Percentiles rank a stretch among this genome's conserved stretches.
phyloP scores from a whole-genome alignment of 345 rosid species.

The Gossypium mustelinum region DNA sequence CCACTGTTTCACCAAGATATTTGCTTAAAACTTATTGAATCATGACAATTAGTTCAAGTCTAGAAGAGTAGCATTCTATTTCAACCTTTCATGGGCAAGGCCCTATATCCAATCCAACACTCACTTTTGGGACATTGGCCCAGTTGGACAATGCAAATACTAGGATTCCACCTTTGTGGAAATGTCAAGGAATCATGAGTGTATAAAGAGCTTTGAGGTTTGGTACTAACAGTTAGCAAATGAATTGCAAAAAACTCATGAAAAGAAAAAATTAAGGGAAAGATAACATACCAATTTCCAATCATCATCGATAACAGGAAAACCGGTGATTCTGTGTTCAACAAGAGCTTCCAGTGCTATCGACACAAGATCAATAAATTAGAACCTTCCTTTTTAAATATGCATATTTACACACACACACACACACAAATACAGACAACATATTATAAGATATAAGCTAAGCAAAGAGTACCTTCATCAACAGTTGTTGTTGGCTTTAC shows the following conservation, averaged over 20 bases:
- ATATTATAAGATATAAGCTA: constrained; percentile 2
- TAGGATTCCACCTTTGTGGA: not conserved
- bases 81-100: not conserved
- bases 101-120: not conserved
- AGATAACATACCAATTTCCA: constrained; percentile 61
- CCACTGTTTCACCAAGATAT: not conserved
- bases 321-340: constrained; percentile 74
- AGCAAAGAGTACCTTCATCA: constrained; percentile 58
- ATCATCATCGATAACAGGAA: constrained; percentile 84
- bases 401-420: not conserved
- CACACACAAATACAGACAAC: not conserved
- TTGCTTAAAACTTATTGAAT: not conserved
- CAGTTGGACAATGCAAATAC: not conserved
- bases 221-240: not conserved
- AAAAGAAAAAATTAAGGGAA: constrained; percentile 3
- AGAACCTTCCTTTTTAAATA: not conserved
- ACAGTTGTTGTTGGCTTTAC: constrained; percentile 76
- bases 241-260: not conserved
- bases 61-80: not conserved
- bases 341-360: constrained; percentile 73
- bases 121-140: constrained; percentile 1
- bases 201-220: not conserved
- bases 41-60: not conserved
- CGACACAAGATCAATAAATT: constrained; percentile 16
- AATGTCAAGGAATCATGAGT: constrained; percentile 2